Conservation (phyloP, 768 basidiomycete genomes). For the Agaricus subrufescens region DNA sequence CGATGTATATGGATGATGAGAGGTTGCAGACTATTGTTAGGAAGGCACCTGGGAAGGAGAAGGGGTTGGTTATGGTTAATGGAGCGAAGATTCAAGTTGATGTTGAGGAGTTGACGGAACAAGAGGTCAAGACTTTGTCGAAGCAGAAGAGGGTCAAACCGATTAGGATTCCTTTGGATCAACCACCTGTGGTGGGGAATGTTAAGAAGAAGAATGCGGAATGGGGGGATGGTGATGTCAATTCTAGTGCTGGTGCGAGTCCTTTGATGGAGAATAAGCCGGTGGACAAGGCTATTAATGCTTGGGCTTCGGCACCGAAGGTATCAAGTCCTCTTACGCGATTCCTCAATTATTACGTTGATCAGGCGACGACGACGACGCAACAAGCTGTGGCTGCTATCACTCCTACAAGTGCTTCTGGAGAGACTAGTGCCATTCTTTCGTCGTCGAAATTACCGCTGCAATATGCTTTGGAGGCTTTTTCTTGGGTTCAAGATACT, state of each 20-base stretch:
- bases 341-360: slow-evolving; percentile 72
- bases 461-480: slow-evolving; percentile 77
- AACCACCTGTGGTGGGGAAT: slow-evolving; percentile 76
- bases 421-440: slow-evolving; percentile 31
- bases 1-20: slow-evolving; percentile 72
- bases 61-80: slow-evolving; percentile 83
- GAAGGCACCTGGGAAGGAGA: slow-evolving; percentile 73
- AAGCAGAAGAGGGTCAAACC: slow-evolving; percentile 88
- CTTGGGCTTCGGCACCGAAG: slow-evolving; percentile 57
- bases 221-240: slow-evolving; percentile 50
- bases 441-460: slow-evolving; percentile 64
- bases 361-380: slow-evolving; percentile 68
- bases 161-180: slow-evolving; percentile 84
- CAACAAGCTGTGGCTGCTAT: slow-evolving; percentile 78
- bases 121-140: slow-evolving; percentile 77
- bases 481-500: slow-evolving; percentile 74
- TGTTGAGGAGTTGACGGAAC: slow-evolving; percentile 81
- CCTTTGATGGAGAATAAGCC: slow-evolving; percentile 10
- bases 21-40: slow-evolving; percentile 71
- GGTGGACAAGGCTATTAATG: slow-evolving; percentile 13
- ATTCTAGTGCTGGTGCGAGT: slow-evolving; percentile 13
- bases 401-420: slow-evolving; percentile 46
- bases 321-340: slow-evolving; percentile 65
- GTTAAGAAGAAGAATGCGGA: slow-evolving; percentile 68
- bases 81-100: slow-evolving; percentile 83